Conservation (phyloP, 192 early-diverging fungal genomes). For the Coemansia sp. region DNA sequence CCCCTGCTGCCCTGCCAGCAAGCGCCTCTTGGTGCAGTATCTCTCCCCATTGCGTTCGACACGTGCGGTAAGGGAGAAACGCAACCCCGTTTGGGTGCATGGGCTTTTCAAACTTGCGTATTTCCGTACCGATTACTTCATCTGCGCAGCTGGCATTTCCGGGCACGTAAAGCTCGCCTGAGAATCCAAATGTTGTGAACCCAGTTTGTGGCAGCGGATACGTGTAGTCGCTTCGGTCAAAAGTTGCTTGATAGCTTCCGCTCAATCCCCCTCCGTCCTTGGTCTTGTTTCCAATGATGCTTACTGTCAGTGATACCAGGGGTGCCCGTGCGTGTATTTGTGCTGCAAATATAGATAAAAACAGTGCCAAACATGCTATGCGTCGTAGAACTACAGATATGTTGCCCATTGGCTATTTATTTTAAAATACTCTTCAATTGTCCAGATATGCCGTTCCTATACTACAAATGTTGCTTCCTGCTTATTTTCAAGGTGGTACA, state of each 20-base stretch:
- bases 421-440: background rate
- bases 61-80: conserved; percentile 40
- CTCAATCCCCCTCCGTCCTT: background rate
- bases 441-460: no score
- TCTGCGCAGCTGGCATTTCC: conserved; percentile 27
- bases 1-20: conserved; percentile 23
- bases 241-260: conserved; percentile 30
- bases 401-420: background rate
- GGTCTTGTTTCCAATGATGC: conserved; percentile 26
- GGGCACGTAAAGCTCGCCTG: conserved; percentile 46
- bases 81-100: conserved; percentile 31
- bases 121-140: conserved; percentile 8
- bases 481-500: no score
- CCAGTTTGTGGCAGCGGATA: conserved; percentile 43
- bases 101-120: conserved; percentile 8
- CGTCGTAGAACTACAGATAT: background rate
- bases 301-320: conserved; percentile 40
- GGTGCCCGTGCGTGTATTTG: conserved; percentile 19
- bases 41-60: conserved; percentile 31
- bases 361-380: background rate
- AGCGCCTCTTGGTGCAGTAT: conserved; percentile 27
- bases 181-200: conserved; percentile 28
- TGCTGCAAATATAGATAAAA: background rate
- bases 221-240: conserved; percentile 48
- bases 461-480: no score